Conservation (phyloP, 2,329 filamentous ascomycete genomes). For the Diaporthe capsici region DNA sequence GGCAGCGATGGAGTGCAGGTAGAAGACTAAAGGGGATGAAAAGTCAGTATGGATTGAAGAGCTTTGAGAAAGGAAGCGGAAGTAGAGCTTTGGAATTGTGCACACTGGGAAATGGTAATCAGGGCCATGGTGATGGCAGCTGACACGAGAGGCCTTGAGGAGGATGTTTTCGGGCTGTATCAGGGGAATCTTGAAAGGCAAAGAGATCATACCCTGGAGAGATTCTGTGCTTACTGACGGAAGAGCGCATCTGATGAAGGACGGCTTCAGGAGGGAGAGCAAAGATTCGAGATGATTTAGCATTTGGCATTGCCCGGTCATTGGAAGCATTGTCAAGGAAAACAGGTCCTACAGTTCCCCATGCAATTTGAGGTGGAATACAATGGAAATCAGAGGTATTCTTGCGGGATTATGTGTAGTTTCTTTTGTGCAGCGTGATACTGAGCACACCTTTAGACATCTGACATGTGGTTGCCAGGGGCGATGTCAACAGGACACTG, state of each 20-base stretch:
- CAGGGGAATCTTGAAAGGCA: background rate
- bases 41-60: background rate
- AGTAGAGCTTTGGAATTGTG: no score
- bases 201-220: background rate
- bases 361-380: no score
- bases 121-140: background rate
- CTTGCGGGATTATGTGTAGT: background rate
- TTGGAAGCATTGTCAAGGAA: background rate
- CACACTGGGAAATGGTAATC: background rate
- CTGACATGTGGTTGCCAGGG: background rate
- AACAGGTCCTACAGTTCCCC: background rate
- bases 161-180: background rate
- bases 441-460: background rate
- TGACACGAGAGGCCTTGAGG: background rate
- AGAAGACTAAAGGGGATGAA: background rate
- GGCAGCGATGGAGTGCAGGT: background rate
- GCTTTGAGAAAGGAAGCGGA: no score
- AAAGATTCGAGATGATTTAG: background rate
- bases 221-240: no score
- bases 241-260: no score
- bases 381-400: fast-evolving
- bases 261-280: background rate
- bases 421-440: background rate
- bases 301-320: background rate
- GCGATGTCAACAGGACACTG: background rate